A percentile compares a stretch with the other conserved stretches of the same genome.
phyloP scores from a whole-genome alignment of 176 grass and related monocot species.

The Bromus sterilis region DNA sequence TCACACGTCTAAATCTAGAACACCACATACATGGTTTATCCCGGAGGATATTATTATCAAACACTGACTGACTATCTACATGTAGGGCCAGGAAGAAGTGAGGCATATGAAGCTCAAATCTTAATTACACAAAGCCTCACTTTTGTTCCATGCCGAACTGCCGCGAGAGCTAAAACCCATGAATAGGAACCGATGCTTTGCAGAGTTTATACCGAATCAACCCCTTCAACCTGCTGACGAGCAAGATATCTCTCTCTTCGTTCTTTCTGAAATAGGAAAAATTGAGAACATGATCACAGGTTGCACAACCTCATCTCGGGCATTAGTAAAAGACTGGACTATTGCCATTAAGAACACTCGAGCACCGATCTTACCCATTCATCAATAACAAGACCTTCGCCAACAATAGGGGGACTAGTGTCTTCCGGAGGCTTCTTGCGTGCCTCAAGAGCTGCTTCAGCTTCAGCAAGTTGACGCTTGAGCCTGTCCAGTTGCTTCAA shows the following conservation, averaged over 20 bases:
- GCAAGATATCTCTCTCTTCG: constrained; percentile 96
- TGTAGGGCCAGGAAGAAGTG: constrained; percentile 10
- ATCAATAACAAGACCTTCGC: constrained; percentile 95
- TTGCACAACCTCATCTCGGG: background rate
- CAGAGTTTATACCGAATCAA: constrained; percentile 70
- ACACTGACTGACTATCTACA: constrained; percentile 36
- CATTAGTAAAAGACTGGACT: constrained; percentile 18
- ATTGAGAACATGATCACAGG: constrained; percentile 8
- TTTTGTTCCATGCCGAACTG: constrained; percentile 30
- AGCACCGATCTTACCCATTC: constrained; percentile 81
- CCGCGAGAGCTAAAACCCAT: constrained; percentile 23
- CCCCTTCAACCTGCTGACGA: constrained; percentile 73
- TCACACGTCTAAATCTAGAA: constrained; percentile 24
- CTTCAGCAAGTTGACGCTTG: constrained; percentile 88
- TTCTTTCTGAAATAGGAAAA: constrained; percentile 67
- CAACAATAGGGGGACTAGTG: constrained; percentile 47
- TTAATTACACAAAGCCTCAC: constrained; percentile 47
- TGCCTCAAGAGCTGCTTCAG: constrained; percentile 83
- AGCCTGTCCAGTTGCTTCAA: constrained; percentile 93
- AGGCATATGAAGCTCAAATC: constrained; percentile 28
- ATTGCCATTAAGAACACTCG: background rate
- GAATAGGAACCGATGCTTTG: constrained; percentile 16
- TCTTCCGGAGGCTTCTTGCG: constrained; percentile 95
- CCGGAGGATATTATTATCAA: constrained; percentile 15
- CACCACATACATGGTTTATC: constrained; percentile 22